phyloP scores from a whole-genome alignment of 1,139 yeast genomes.

The Sugiyamaella pinicola region DNA sequence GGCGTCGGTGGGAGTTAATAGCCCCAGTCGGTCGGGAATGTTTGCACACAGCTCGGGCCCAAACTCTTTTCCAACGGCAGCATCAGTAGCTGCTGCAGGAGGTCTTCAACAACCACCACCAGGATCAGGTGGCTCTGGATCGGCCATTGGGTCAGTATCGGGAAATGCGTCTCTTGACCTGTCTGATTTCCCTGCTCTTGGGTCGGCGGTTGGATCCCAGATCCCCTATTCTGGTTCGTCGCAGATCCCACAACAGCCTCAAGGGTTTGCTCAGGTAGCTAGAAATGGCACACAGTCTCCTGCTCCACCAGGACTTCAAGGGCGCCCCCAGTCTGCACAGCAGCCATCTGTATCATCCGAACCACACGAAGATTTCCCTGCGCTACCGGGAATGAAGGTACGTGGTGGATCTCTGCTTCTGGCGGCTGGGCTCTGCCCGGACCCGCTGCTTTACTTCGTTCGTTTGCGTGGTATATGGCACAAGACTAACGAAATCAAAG shows the following conservation, averaged over 20 bases:
- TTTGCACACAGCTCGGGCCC: conserved; percentile 11
- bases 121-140: conserved; percentile 10
- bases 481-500: too few species aligned
- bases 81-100: conserved; percentile 17
- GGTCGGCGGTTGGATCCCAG: conserved; percentile 27
- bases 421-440: too few species aligned
- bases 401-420: too few species aligned
- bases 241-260: conserved; percentile 17
- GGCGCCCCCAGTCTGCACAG: conserved; percentile 3
- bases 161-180: conserved; percentile 30
- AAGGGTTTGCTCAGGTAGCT: conserved; percentile 25
- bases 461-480: too few species aligned
- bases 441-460: too few species aligned
- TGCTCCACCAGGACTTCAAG: conserved; percentile 23
- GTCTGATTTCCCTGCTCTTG: conserved; percentile 39
- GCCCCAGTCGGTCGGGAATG: conserved; percentile 6
- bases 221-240: conserved; percentile 16
- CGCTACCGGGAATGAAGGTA: conserved; percentile 29
- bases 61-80: conserved; percentile 17
- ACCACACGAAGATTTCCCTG: conserved; percentile 31
- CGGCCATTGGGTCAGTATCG: conserved; percentile 5
- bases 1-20: conserved; percentile 4
- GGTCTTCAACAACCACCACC: conserved; percentile 20
- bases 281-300: conserved; percentile 24
- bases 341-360: conserved; percentile 11